A percentile compares a stretch with the other conserved stretches of the same genome.
Evolutionary conservation across 331 rosid genomes (phyloP).

Genomic region (Phaseolus coccineus): DNA sequence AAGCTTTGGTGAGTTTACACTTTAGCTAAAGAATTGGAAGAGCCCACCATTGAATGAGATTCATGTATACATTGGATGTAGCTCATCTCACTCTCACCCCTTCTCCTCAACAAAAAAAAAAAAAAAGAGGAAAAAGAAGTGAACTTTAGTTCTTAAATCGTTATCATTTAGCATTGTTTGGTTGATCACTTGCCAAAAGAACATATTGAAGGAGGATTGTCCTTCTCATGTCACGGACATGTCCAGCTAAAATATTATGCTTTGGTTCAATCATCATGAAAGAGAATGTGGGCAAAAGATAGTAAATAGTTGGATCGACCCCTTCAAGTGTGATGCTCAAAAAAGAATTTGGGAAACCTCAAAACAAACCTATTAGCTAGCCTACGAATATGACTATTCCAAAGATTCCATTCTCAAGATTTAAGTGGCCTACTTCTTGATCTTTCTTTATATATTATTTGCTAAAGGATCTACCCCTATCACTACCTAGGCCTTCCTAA

Average conservation of each 20-base stretch:
- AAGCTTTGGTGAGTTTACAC: neutral
- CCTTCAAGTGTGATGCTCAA: conserved; percentile 38
- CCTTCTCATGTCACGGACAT: conserved; percentile 52
- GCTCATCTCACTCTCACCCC: conserved; percentile 6
- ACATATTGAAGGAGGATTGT: conserved; percentile 51
- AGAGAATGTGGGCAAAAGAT: conserved; percentile 45
- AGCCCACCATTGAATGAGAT: conserved; percentile 34
- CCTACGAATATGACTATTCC: conserved; percentile 48
- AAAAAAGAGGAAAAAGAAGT: conserved; percentile 1
- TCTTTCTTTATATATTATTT: conserved; percentile 46
- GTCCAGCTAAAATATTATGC: conserved; percentile 50
- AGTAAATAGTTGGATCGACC: conserved; percentile 38
- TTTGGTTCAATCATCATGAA: conserved; percentile 49
- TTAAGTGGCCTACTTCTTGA: conserved; percentile 47
- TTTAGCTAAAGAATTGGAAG: conserved; percentile 12
- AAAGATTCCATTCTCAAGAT: conserved; percentile 64
- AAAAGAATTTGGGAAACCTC: conserved; percentile 43
- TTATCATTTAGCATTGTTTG: conserved; percentile 43
- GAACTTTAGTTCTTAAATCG: conserved; percentile 35
- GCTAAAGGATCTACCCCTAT: conserved; percentile 42
- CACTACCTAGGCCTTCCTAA: conserved; percentile 47
- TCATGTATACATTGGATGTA: conserved; percentile 9
- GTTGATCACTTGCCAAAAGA: conserved; percentile 54
- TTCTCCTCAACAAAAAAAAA: conserved; percentile 11
- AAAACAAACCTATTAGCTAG: conserved; percentile 47